Percentiles rank a stretch among this genome's conserved stretches.
These are phyloP conservation scores for Scedosporium minutisporum DNA, from an alignment of 2,329 filamentous ascomycete species.

Conservation along the genomic window DNA sequence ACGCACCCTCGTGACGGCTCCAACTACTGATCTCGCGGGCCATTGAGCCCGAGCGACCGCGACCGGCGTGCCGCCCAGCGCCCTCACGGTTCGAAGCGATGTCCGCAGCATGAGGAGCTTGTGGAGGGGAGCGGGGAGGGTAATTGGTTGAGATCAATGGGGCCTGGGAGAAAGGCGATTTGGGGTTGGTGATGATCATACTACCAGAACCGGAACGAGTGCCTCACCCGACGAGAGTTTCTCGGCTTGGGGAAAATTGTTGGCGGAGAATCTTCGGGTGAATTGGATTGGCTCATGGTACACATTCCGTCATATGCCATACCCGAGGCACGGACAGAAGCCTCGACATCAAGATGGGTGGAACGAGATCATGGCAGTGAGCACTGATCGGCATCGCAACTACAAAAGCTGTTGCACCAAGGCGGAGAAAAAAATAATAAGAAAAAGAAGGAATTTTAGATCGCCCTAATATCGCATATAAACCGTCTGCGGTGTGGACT, in stretches of 20 bases:
- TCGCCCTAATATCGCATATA: too few relatives aligned
- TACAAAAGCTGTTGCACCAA: too few relatives aligned
- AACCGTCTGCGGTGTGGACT: too few relatives aligned
- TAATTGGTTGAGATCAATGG: neutral
- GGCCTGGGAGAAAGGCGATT: neutral
- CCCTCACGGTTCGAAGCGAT: slow-evolving; percentile 55
- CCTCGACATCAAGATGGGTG: too few relatives aligned
- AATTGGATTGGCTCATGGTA: neutral
- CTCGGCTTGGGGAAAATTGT: slow-evolving; percentile 4
- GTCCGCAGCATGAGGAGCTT: slow-evolving; percentile 59
- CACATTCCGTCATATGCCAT: slow-evolving; percentile 7
- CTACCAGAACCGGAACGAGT: too few relatives aligned
- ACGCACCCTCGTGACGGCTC: slow-evolving; percentile 17
- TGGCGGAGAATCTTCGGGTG: slow-evolving; percentile 4
- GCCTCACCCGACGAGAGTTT: neutral
- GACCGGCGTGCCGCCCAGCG: slow-evolving; percentile 44
- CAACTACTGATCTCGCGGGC: slow-evolving; percentile 40
- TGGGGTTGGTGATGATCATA: neutral
- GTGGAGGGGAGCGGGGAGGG: slow-evolving; percentile 11
- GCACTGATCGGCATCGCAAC: too few relatives aligned
- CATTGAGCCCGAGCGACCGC: slow-evolving; percentile 36
- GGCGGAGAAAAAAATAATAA: too few relatives aligned
- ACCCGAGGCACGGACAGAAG: neutral
- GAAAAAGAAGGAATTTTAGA: too few relatives aligned
- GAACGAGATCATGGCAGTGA: too few relatives aligned